These are phyloP conservation scores for Pinus tabuliformis DNA, from an alignment of 75 land plant genomes.

Conservation along the genomic window DNA sequence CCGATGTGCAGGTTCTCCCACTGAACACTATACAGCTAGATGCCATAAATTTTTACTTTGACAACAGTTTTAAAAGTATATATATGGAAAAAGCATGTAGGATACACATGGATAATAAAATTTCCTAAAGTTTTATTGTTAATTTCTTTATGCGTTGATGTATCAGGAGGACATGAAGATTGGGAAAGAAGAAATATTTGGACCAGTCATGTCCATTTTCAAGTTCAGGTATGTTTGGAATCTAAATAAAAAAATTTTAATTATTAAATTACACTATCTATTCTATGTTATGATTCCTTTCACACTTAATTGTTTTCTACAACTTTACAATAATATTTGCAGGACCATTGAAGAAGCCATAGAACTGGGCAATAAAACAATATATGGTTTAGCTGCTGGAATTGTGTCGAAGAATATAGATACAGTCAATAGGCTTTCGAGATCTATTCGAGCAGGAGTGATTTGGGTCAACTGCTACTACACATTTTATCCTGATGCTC, in stretches of 20 bases:
- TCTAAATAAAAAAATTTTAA: too few species aligned
- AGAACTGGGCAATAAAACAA: conserved; percentile 56
- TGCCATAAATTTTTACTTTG: too few species aligned
- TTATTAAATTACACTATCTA: too few species aligned
- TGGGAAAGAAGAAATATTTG: conserved; percentile 75
- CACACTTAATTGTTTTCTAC: too few species aligned
- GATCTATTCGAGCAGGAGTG: conserved; percentile 61
- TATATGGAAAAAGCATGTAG: too few species aligned
- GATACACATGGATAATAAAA: too few species aligned
- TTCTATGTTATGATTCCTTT: too few species aligned
- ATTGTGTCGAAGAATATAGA: conserved; percentile 61
- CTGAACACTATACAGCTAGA: too few species aligned
- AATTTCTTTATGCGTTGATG: too few species aligned
- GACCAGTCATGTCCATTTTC: conserved; percentile 21
- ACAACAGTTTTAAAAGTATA: too few species aligned
- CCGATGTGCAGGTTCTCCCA: conserved; percentile 52
- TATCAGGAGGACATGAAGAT: conserved; percentile 74
- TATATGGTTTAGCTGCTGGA: conserved; percentile 78
- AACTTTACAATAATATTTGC: neutral
- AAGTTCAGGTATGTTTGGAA: conserved; percentile 58
- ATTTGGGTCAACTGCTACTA: conserved; percentile 76
- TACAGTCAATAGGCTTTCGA: conserved; percentile 54
- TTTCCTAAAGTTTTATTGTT: too few species aligned
- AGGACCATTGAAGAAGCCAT: conserved; percentile 73
- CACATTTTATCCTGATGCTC: conserved; percentile 46